These are phyloP conservation scores for Gastrolobium bilobum DNA, from an alignment of 306 rosid genomes.

Conservation along the genomic window DNA sequence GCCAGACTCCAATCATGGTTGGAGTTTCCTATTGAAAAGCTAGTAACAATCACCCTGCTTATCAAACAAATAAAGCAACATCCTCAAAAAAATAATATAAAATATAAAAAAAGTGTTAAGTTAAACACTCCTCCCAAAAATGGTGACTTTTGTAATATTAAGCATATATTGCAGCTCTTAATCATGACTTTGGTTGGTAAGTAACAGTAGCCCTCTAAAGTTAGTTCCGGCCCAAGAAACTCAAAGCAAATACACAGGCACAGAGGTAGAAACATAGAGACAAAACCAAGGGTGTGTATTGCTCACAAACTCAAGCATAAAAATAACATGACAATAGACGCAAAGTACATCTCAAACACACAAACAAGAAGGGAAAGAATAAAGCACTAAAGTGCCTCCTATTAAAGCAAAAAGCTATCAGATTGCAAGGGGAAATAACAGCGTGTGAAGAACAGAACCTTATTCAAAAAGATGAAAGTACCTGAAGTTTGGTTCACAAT, in stretches of 20 bases:
- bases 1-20: conserved; percentile 64
- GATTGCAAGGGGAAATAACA: conserved; percentile 13
- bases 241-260: conserved; percentile 27
- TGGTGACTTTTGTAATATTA: conserved; percentile 5
- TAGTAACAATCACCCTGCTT: conserved; percentile 53
- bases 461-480: not conserved
- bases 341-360: conserved; percentile 39
- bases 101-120: conserved; percentile 18
- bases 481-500: not conserved
- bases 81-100: conserved; percentile 8
- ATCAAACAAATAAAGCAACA: conserved; percentile 44
- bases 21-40: conserved; percentile 36
- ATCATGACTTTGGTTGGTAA: conserved; percentile 3
- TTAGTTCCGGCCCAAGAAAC: not conserved
- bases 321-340: conserved; percentile 10
- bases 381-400: conserved; percentile 25
- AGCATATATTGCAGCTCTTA: conserved; percentile 13
- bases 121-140: conserved; percentile 29
- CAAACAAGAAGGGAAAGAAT: conserved; percentile 34
- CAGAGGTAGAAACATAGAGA: not conserved
- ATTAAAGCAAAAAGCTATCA: conserved; percentile 29
- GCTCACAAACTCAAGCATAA: not conserved
- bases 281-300: not conserved
- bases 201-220: not conserved
- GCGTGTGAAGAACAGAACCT: conserved; percentile 4